A percentile compares a stretch with the other conserved stretches of the same genome.
phyloP scores from a whole-genome alignment of 306 rosid genomes.

The Lupinus albus region DNA sequence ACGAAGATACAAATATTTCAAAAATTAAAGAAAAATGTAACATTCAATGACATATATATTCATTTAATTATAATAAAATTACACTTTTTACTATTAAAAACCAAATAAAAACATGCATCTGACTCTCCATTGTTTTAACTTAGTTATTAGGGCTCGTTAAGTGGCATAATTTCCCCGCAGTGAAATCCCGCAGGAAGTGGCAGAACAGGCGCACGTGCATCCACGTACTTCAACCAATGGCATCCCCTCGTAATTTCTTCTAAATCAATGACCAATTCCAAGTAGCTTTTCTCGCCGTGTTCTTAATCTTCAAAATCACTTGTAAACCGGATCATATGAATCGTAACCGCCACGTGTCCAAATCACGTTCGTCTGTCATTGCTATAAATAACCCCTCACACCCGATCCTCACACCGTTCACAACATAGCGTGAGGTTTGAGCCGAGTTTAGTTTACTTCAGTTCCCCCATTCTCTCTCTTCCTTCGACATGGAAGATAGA shows the following conservation, averaged over 20 bases:
- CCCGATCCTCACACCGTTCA: slow-evolving; percentile 35
- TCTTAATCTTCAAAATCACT: neutral
- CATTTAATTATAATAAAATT: too few relatives aligned
- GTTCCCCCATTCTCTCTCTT: neutral
- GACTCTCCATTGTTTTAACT: too few relatives aligned
- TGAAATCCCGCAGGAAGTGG: too few relatives aligned
- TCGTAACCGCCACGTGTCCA: slow-evolving; percentile 38
- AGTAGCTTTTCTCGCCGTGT: too few relatives aligned
- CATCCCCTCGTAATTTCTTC: slow-evolving; percentile 20
- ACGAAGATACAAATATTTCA: too few relatives aligned
- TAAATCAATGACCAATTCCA: slow-evolving; percentile 27
- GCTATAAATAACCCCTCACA: slow-evolving; percentile 44
- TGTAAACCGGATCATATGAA: neutral
- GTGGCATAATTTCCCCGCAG: too few relatives aligned
- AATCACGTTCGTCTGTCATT: slow-evolving; percentile 38
- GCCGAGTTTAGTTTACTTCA: slow-evolving; percentile 35
- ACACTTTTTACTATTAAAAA: too few relatives aligned
- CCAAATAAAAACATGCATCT: too few relatives aligned
- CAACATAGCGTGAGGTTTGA: neutral
- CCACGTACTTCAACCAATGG: slow-evolving; percentile 10
- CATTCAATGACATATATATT: too few relatives aligned
- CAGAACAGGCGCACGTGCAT: slow-evolving; percentile 46
- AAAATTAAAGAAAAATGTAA: too few relatives aligned
- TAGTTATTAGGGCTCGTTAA: too few relatives aligned
- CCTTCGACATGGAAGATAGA: too few relatives aligned